Evolutionary conservation across 352 stramenopile genomes (phyloP), one percentile per base, ranked within the genome.

Genomic region (Phytophthora citricola): DNA sequence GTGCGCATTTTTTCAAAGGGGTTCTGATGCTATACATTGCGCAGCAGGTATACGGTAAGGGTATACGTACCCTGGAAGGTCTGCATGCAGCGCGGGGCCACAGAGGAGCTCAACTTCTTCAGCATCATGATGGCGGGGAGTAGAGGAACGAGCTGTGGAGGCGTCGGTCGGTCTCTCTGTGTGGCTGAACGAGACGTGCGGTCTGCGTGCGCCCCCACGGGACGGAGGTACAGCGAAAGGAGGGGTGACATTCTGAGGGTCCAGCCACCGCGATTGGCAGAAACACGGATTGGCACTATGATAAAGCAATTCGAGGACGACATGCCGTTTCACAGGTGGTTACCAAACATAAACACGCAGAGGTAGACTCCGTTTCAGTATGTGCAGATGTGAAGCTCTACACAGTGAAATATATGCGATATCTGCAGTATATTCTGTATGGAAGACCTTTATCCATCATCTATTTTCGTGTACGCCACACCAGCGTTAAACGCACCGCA

Each of bases 81-180:
- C 71, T 90, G 72, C 56, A 69, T 58, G 66, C 81, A 90, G 76
- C 81, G 85, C 36, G 76, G 78, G 61, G 78, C 70, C 55, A 87
- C 64, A 53, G 78, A 85, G 26, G 73, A 75, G 75, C 65, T 83
- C 70, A 91, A 60, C 74, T 89, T 90, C 67, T 83, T 85, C 55
- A 93, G 85, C 85, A 93, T 87, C 83, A 89, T 88, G 39, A 34
- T 59, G 38, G 15, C n/a, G 26, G 39, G 36, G 27, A 54, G 31
- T 17, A 36, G 34, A 38, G 17, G 43, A 17, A 50, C 15, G 27
- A 7, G 51, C 40, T 63, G 58, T 55, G 15, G 1, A 26, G 46
- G 26, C 36, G 26, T 34, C 29, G 59, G 51, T 55, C 29, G 38
- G 50, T 66, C 40, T 60, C 45, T 72, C 45, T 72, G 57, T 73